Conservation (phyloP, 2,329 filamentous ascomycete species). For the Davidsoniella virescens region DNA sequence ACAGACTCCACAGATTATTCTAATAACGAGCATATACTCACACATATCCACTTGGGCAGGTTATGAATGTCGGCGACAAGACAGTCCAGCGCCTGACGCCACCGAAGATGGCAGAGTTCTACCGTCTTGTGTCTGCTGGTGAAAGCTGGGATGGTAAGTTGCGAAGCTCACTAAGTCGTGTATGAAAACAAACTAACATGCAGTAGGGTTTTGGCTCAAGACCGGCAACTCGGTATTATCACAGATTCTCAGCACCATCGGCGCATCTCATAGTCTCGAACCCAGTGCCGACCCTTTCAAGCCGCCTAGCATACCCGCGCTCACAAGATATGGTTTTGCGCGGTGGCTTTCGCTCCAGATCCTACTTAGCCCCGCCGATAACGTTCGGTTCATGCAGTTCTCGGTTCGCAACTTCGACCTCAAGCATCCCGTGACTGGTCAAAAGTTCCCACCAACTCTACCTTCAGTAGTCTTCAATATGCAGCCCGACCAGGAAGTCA, state of each 20-base stretch:
- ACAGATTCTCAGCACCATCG: constrained; percentile 81
- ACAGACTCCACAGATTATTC: neutral
- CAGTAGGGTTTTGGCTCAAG: constrained; percentile 54
- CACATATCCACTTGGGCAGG: constrained; percentile 23
- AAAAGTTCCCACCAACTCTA: constrained; percentile 45
- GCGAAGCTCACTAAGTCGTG: neutral
- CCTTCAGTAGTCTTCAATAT: constrained; percentile 51
- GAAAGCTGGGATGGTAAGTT: constrained; percentile 53
- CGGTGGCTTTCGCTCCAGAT: constrained; percentile 90
- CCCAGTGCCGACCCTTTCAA: constrained; percentile 57
- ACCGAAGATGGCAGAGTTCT: constrained; percentile 59
- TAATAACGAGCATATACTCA: neutral
- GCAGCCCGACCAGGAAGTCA: constrained; percentile 61
- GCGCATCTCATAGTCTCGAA: constrained; percentile 77
- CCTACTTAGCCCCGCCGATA: constrained; percentile 71
- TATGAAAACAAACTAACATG: neutral
- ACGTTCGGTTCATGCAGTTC: constrained; percentile 67
- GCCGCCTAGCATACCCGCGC: constrained; percentile 61
- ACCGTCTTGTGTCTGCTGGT: constrained; percentile 45
- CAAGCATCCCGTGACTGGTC: constrained; percentile 55
- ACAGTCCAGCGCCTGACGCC: constrained; percentile 40
- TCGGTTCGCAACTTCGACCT: constrained; percentile 66
- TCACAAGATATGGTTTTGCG: constrained; percentile 73
- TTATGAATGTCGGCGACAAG: constrained; percentile 40
- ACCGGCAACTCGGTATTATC: constrained; percentile 62